Evolutionary conservation across 306 rosid species (phyloP).

Genomic region (Fragaria iinumae): DNA sequence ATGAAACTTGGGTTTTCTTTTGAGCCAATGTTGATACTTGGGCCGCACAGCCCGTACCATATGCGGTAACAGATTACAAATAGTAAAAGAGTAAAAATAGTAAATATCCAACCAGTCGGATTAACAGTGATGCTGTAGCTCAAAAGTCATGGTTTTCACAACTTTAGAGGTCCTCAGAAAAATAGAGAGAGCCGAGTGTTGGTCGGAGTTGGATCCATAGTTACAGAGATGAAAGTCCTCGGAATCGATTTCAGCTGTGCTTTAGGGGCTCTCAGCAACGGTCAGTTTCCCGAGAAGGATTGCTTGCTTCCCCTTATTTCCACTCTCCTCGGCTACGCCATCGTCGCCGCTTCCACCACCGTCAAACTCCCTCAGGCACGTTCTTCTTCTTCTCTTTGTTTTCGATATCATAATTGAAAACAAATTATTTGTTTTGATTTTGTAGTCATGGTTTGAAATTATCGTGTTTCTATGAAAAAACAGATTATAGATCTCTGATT

Average conservation of each 20-base stretch:
- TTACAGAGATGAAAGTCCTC: slow-evolving; percentile 33
- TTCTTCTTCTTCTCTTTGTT: neutral
- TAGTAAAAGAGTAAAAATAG: neutral
- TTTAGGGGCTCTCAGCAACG: slow-evolving; percentile 60
- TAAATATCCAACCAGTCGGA: neutral
- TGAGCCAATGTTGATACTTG: neutral
- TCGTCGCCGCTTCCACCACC: slow-evolving; percentile 98
- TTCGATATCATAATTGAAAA: neutral
- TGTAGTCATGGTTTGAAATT: neutral
- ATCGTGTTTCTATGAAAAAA: neutral
- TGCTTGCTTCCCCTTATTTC: slow-evolving; percentile 94
- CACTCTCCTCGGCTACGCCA: slow-evolving; percentile 90
- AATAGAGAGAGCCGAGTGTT: neutral
- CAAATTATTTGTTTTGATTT: neutral
- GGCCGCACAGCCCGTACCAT: neutral
- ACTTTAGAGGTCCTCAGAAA: neutral
- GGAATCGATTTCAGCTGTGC: slow-evolving; percentile 77
- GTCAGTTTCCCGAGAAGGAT: slow-evolving; percentile 75
- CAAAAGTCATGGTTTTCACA: neutral
- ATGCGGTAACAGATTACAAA: neutral
- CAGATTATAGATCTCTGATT: slow-evolving; percentile 2
- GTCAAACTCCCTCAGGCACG: slow-evolving; percentile 96
- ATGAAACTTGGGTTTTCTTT: too few relatives aligned
- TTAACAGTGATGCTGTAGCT: neutral
- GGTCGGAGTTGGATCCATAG: slow-evolving; percentile 6